Evolutionary conservation across 75 land plant genomes (phyloP).

Genomic region (Sequoiadendron giganteum): DNA sequence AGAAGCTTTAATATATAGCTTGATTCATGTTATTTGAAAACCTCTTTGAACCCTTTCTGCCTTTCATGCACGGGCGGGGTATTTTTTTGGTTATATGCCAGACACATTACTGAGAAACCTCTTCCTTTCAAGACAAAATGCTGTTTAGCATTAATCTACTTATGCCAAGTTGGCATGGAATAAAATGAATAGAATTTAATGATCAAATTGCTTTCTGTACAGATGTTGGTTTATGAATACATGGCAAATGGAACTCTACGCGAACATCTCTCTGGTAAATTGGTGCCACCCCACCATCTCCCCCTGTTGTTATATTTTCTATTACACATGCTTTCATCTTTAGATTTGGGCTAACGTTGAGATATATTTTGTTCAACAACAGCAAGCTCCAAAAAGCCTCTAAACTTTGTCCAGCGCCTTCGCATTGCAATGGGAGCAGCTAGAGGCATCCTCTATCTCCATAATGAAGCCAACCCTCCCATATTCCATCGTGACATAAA

Average conservation of each 20-base stretch:
- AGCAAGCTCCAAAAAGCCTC: constrained; percentile 27
- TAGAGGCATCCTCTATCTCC: constrained; percentile 38
- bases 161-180: background rate
- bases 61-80: too few relatives aligned
- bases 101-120: background rate
- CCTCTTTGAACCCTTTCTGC: too few relatives aligned
- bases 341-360: background rate
- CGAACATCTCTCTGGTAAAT: constrained; percentile 32
- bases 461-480: constrained; percentile 68
- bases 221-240: constrained; percentile 20
- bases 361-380: background rate
- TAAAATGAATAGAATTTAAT: background rate
- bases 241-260: constrained; percentile 47
- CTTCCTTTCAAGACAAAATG: too few relatives aligned
- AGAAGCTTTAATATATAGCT: too few relatives aligned
- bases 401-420: too few relatives aligned
- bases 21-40: constrained; percentile 12
- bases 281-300: background rate
- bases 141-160: background rate
- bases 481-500: constrained; percentile 58
- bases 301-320: background rate
- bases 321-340: background rate
- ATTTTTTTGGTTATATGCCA: background rate
- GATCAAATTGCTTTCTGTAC: constrained; percentile 1
- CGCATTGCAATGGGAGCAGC: too few relatives aligned